Base-by-base conservation (phyloP, 768 basidiomycete species). In the Phaeolepiota aurea region DNA sequence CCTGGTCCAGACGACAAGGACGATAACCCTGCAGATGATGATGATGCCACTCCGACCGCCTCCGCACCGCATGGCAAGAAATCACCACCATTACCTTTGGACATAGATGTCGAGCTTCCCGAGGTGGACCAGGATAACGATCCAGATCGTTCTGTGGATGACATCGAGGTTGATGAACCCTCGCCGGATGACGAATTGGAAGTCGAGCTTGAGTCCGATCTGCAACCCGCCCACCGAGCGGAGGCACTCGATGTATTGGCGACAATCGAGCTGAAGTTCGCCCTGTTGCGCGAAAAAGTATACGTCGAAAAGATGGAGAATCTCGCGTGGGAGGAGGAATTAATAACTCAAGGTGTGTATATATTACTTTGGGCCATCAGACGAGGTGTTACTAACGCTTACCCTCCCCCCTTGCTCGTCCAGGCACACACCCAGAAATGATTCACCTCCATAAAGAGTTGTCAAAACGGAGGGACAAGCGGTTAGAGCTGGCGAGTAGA, bases 271-370 rank as follows among this genome's bases (percentile, higher is more conserved):
- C 77, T 97, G 61, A 89, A 87, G 53, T 96, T 92, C 59, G 92
- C 93, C 0, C 62, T 85, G 21, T 59, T 97, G 42, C 65, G 94
- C 35, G 92, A 97, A 56, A 70, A 79, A 37, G 69, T 97, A 12
- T 97, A 93, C 57, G 71, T 97, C 14, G 94, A 98, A 63, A 87
- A 92, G 57, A 91, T 97, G 89, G 87, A 91, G 30, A 79, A 77
- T 3, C 65, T 94, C 5, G 83, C 87, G 22, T 84, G 82, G 77
- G 94, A 98, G 59, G 91, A 97, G 54, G 64, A 74, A 11, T 66
- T 92, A 51, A 72, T 98, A 16, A 67, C 75, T 20, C 74, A 82
- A 32, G 87, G 92, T 91, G 49, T 50, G 79, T 65, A 15, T 18
- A 38, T 20, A 37, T 21, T 37, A 4, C 15, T 20, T 13, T 7